Percentiles rank a stretch among this genome's conserved stretches.
These are phyloP conservation scores for Pholiota conissans DNA, from an alignment of 768 basidiomycete species.

Conservation along the genomic window DNA sequence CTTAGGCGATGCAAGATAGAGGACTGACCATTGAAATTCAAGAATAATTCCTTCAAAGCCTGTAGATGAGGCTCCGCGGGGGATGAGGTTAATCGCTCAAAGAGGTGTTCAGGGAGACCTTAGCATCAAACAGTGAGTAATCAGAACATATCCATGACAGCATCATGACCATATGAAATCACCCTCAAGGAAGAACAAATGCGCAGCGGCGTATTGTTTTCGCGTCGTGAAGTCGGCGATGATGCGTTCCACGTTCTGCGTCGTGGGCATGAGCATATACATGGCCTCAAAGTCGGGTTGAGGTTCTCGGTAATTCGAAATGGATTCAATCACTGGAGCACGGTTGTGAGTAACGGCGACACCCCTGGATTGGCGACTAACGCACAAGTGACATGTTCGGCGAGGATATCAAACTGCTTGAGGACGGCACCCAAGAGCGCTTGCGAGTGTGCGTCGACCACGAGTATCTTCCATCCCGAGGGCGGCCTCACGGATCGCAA, in stretches of 20 bases:
- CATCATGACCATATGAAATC: constrained; percentile 12
- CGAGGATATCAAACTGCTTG: constrained; percentile 91
- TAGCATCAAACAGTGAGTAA: not conserved
- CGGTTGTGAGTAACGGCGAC: not conserved
- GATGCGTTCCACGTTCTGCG: constrained; percentile 89
- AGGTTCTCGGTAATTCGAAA: constrained; percentile 78
- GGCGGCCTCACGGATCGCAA: constrained; percentile 86
- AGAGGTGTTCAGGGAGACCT: constrained; percentile 80
- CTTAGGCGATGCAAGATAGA: not conserved
- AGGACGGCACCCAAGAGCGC: constrained; percentile 81
- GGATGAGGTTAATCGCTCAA: constrained; percentile 72
- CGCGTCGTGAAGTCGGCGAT: constrained; percentile 76
- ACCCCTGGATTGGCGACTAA: constrained; percentile 13
- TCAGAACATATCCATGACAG: constrained; percentile 1
- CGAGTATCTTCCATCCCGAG: constrained; percentile 94
- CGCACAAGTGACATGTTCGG: constrained; percentile 96
- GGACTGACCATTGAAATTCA: constrained; percentile 89
- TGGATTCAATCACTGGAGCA: constrained; percentile 85
- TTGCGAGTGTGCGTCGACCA: constrained; percentile 92
- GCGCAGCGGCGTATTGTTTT: constrained; percentile 78
- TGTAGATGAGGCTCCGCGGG: constrained; percentile 78
- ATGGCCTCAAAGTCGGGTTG: constrained; percentile 88
- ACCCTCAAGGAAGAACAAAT: constrained; percentile 94
- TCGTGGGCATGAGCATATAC: constrained; percentile 93
- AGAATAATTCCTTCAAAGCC: constrained; percentile 79